A percentile compares a stretch with the other conserved stretches of the same genome.
phyloP scores from a whole-genome alignment of 2,329 filamentous ascomycete genomes.

The Alternaria sp. region DNA sequence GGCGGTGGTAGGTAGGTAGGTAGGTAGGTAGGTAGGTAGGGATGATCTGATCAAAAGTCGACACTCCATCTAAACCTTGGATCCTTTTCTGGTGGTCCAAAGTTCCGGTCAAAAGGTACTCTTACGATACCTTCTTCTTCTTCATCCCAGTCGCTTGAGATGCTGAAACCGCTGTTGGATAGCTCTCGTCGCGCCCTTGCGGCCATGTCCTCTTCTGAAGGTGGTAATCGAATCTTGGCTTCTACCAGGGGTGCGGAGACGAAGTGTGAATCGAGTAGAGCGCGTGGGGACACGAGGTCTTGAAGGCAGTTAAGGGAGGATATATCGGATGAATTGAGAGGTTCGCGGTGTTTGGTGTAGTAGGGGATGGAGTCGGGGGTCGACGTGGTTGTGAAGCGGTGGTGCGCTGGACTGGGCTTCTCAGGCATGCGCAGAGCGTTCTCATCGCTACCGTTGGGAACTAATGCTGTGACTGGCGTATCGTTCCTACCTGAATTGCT shows the following conservation, averaged over 20 bases:
- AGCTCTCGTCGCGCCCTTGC: slow-evolving; percentile 18
- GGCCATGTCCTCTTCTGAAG: slow-evolving; percentile 41
- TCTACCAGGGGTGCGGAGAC: slow-evolving; percentile 50
- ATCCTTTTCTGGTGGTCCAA: slow-evolving; percentile 45
- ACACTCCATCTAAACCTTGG: slow-evolving; percentile 53
- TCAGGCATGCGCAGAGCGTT: slow-evolving; percentile 20
- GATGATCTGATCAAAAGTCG: slow-evolving; percentile 44
- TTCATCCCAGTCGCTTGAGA: slow-evolving; percentile 29
- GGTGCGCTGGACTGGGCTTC: slow-evolving; percentile 21
- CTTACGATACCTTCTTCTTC: slow-evolving; percentile 29
- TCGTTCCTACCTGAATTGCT: slow-evolving; percentile 36
- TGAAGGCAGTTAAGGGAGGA: slow-evolving; percentile 51
- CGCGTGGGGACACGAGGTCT: slow-evolving; percentile 48
- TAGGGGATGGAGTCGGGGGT: slow-evolving; percentile 38
- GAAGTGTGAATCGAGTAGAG: slow-evolving; percentile 47
- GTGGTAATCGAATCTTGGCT: slow-evolving; percentile 48
- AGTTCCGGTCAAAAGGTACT: slow-evolving; percentile 46
- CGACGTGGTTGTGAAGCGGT: slow-evolving; percentile 28
- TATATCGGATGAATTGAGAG: slow-evolving; percentile 47
- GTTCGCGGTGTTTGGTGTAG: slow-evolving; percentile 30
- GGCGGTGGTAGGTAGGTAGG: background rate
- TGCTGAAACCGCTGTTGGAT: slow-evolving; percentile 30
- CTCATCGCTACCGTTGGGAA: slow-evolving; percentile 23
- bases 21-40: background rate
- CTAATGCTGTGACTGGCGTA: background rate